A percentile compares a stretch with the other conserved stretches of the same genome.
phyloP scores from a whole-genome alignment of 2,329 filamentous ascomycete genomes.

The Helotiales sp. region DNA sequence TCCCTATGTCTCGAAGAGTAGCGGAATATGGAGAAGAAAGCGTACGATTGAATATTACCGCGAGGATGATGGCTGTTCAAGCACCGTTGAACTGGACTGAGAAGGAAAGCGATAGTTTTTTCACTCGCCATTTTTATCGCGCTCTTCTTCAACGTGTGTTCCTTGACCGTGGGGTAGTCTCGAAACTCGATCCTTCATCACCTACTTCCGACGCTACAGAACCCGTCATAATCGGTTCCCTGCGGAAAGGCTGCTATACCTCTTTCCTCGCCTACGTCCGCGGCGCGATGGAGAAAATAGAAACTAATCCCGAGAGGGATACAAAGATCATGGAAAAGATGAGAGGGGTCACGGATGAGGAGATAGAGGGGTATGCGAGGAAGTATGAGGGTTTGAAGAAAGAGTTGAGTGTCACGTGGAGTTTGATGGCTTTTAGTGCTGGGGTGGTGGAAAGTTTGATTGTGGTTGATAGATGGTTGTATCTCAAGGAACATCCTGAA shows the following conservation, averaged over 20 bases:
- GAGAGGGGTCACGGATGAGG: conserved; percentile 68
- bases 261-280: conserved; percentile 77
- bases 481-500: conserved; percentile 73
- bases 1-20: conserved; percentile 82
- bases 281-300: conserved; percentile 77
- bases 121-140: conserved; percentile 90
- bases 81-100: conserved; percentile 89
- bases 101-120: conserved; percentile 81
- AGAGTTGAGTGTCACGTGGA: conserved; percentile 87
- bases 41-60: conserved; percentile 89
- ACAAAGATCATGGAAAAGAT: conserved; percentile 66
- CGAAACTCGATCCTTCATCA: conserved; percentile 44
- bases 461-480: conserved; percentile 87
- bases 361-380: conserved; percentile 70
- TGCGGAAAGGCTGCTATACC: conserved; percentile 77
- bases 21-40: conserved; percentile 58
- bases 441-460: conserved; percentile 87
- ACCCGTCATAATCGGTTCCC: conserved; percentile 82
- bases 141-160: conserved; percentile 91
- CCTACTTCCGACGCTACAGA: conserved; percentile 47
- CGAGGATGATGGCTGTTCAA: conserved; percentile 97
- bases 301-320: conserved; percentile 56
- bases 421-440: conserved; percentile 93
- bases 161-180: conserved; percentile 77
- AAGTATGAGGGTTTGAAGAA: conserved; percentile 68